phyloP scores from a whole-genome alignment of 768 basidiomycete genomes.

The Leccinum variicolor region DNA sequence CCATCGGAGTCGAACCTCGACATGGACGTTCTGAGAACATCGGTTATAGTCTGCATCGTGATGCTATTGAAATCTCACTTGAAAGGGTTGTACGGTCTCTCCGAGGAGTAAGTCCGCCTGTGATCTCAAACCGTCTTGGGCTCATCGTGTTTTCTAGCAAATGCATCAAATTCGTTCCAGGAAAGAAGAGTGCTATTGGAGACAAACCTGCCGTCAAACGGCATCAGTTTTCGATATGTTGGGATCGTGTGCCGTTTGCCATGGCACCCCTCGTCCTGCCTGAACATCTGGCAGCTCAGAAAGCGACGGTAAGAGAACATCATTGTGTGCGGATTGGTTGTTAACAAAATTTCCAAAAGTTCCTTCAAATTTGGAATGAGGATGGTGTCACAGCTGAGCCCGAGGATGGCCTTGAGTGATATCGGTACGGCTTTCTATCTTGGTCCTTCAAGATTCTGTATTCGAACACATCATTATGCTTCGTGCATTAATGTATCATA shows the following conservation, averaged over 20 bases:
- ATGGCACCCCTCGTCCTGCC: conserved; percentile 54
- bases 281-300: conserved; percentile 61
- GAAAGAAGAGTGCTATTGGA: conserved; percentile 87
- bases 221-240: conserved; percentile 59
- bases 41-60: conserved; percentile 77
- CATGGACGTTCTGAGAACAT: conserved; percentile 51
- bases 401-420: conserved; percentile 43
- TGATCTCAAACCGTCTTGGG: background rate
- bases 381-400: conserved; percentile 71
- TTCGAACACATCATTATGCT: conserved; percentile 26
- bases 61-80: conserved; percentile 87
- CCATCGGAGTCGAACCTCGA: conserved; percentile 7
- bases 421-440: background rate
- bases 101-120: conserved; percentile 74
- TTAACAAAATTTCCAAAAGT: conserved; percentile 37
- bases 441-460: background rate
- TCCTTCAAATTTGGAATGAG: conserved; percentile 78
- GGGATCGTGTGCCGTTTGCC: conserved; percentile 74
- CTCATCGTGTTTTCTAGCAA: conserved; percentile 51
- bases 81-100: conserved; percentile 76
- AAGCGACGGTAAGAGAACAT: conserved; percentile 50
- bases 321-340: background rate
- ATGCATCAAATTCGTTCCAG: conserved; percentile 81
- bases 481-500: conserved; percentile 24
- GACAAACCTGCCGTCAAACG: conserved; percentile 74